Evolutionary conservation across 495 filamentous ascomycete genomes (phyloP), one percentile per base, ranked within the genome.

Genomic region (Acidiella bohemica): DNA sequence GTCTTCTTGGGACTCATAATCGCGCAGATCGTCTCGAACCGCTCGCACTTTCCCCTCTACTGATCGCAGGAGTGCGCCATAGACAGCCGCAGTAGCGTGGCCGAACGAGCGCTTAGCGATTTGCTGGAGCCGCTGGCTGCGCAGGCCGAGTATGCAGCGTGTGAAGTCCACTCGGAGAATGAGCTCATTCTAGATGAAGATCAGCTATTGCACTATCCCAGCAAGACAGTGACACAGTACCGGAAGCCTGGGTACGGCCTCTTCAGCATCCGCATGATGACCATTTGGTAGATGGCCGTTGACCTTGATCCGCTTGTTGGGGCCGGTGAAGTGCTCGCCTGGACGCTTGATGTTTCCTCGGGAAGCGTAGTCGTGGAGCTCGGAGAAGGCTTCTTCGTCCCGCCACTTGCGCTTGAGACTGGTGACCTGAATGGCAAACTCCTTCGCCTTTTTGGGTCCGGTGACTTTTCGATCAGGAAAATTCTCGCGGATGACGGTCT

Each of bases 111-210:
- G 72, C 48, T 65, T 63, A 2, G 68, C 78, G 17, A 76, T 61
- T 3, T 67, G 62, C 27, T 80, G 72, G 22, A 97, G 77, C 17
- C 75, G 75, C 36, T 72, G 67, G 47, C 80, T 94, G 38, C 90
- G 83, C 39, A 92, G 68, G 13, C 80, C 68, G 11, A 96, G 81
- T 4, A 75, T 67, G 31, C 84, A 78, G 53, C 87, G 94, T 25
- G 83, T 80, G 54, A 84, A 79, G 57, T 94, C 93, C 18, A 95
- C 67, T 21, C 81, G 76, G 32, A 96, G 63, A 16, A 83, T 71
- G 36, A 84, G 59, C 37, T 78, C 60, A 22, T 70, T 60, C 71
- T 76, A 30, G 17, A 23, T 32, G 1, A 33, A 4, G 18, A 36
- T 49, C 36, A 49, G 41, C 27, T 34, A 36, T 13, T 18, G 37